A percentile compares a stretch with the other conserved stretches of the same genome.
Evolutionary conservation across 1,284 basidiomycete genomes (phyloP).

Genomic region (Mycena citricolor): DNA sequence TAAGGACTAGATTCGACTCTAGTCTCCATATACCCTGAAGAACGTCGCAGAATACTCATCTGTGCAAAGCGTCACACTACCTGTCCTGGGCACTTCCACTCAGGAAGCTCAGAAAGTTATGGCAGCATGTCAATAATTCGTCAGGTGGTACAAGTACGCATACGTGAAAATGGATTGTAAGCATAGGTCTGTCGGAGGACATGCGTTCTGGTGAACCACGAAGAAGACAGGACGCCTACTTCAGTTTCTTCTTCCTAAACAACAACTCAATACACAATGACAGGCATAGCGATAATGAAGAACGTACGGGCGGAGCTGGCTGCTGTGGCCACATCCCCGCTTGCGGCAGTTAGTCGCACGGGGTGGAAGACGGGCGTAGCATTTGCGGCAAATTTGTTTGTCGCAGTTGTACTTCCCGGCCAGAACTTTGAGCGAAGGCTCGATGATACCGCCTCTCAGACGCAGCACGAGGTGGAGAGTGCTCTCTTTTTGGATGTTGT

Average conservation of each 20-base stretch:
- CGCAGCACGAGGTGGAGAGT: constrained; percentile 80
- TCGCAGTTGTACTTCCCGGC: constrained; percentile 97
- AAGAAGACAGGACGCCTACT: no score
- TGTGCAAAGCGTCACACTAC: no score
- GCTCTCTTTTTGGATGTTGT: constrained; percentile 99
- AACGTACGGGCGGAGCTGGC: constrained; percentile 89
- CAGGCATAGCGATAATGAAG: background rate
- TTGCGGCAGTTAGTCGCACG: constrained; percentile 99
- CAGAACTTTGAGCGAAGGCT: constrained; percentile 96
- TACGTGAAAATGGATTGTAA: no score
- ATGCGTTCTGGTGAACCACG: no score
- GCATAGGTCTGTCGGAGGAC: no score
- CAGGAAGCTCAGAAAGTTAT: no score
- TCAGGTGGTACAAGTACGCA: no score
- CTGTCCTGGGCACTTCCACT: no score
- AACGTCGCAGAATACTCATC: no score
- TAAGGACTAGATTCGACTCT: no score
- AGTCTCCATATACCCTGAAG: no score
- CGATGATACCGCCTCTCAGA: constrained; percentile 98
- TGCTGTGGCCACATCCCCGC: constrained; percentile 88
- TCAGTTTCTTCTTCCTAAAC: constrained; percentile 89
- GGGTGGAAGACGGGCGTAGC: constrained; percentile 98
- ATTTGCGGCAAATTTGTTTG: constrained; percentile 99
- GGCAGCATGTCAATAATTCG: no score
- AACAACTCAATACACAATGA: constrained; percentile 9